These are phyloP conservation scores for Candida frijolesensis DNA, from an alignment of 1,139 yeast species.

Conservation along the genomic window DNA sequence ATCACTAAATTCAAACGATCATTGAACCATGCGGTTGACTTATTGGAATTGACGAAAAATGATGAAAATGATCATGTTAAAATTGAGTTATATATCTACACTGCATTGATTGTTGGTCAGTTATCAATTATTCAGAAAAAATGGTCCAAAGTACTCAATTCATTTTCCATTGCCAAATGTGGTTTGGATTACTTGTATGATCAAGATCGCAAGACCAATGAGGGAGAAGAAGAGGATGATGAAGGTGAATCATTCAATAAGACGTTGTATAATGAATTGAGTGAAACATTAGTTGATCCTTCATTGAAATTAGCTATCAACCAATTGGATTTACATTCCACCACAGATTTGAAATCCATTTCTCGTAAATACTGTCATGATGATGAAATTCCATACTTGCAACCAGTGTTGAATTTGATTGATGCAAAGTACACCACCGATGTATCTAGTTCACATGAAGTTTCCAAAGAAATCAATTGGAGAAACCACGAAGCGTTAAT, in stretches of 20 bases:
- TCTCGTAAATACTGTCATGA: conserved; percentile 47
- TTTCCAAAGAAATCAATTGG: conserved; percentile 58
- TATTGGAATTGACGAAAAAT: conserved; percentile 44
- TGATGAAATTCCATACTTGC: conserved; percentile 35
- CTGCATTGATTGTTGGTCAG: conserved; percentile 62
- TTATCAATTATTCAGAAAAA: conserved; percentile 57
- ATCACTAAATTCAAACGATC: conserved; percentile 72
- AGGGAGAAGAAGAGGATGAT: conserved; percentile 17
- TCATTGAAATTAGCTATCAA: conserved; percentile 60
- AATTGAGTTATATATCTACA: conserved; percentile 63
- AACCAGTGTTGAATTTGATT: conserved; percentile 40
- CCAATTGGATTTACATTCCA: conserved; percentile 35
- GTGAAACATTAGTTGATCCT: conserved; percentile 69
- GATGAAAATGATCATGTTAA: conserved; percentile 28
- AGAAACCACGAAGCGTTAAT: conserved; percentile 71
- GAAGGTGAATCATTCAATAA: conserved; percentile 31
- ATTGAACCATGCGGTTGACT: conserved; percentile 41
- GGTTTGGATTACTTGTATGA: conserved; percentile 53
- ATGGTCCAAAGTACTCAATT: conserved; percentile 55
- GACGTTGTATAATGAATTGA: conserved; percentile 55
- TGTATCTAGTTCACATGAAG: conserved; percentile 27
- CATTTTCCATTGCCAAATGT: conserved; percentile 64
- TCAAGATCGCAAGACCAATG: neutral
- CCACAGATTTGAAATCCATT: conserved; percentile 48
- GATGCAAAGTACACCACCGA: conserved; percentile 48